Percentiles rank a stretch among this genome's conserved stretches.
Evolutionary conservation across 2,329 filamentous ascomycete species (phyloP).

Genomic region (Alternaria hordeiaustralica): DNA sequence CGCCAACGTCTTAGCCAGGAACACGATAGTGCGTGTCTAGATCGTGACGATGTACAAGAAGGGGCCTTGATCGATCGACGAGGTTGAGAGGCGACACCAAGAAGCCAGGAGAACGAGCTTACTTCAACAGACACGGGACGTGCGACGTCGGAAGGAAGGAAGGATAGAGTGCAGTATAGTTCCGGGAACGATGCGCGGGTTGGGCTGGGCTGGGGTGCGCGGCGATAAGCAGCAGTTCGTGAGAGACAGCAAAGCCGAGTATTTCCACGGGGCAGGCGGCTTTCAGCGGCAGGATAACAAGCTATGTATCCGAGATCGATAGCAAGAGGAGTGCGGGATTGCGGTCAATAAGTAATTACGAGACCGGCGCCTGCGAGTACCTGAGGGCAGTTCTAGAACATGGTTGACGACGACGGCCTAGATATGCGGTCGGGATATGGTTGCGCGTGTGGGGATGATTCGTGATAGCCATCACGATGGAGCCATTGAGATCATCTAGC

Average conservation of each 20-base stretch:
- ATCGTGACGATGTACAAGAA: not conserved
- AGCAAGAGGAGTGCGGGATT: conserved; percentile 16
- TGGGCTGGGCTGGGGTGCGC: conserved; percentile 9
- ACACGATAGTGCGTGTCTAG: conserved; percentile 18
- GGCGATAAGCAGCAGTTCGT: not conserved
- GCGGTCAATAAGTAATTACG: conserved; percentile 34
- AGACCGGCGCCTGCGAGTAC: conserved; percentile 17
- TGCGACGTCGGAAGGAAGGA: conserved; percentile 33
- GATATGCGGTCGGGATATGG: conserved; percentile 30
- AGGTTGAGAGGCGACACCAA: not conserved
- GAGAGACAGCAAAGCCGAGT: conserved; percentile 37
- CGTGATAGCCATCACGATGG: conserved; percentile 37
- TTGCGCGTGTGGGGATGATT: conserved; percentile 35
- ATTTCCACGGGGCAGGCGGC: conserved; percentile 39
- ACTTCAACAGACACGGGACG: conserved; percentile 26
- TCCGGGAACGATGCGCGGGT: conserved; percentile 18
- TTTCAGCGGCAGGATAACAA: conserved; percentile 33
- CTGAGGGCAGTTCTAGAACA: conserved; percentile 33
- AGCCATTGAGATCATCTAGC: conserved; percentile 39
- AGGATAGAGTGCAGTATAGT: conserved; percentile 16
- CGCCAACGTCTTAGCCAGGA: conserved; percentile 45
- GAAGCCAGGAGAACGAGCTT: conserved; percentile 24
- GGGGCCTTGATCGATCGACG: not conserved
- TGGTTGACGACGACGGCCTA: conserved; percentile 32
- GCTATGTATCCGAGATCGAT: conserved; percentile 21